Percentiles rank a stretch among this genome's conserved stretches.
Evolutionary conservation across 305 asterid species (phyloP).

Genomic region (Fraxinus paxiana): DNA sequence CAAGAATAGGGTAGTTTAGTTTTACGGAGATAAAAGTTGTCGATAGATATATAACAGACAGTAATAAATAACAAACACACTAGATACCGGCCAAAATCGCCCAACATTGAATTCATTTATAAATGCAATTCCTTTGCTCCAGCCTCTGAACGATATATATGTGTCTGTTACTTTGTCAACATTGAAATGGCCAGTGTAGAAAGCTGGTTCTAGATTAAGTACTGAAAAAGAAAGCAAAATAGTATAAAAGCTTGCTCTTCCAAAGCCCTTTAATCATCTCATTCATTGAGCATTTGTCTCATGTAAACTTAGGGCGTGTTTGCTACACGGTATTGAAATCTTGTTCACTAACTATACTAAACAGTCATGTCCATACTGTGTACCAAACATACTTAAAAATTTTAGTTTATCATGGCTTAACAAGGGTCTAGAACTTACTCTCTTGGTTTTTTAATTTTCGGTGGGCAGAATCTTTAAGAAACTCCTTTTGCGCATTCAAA

Average conservation of each 20-base stretch:
- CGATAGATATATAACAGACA: background rate
- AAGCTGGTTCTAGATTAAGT: conserved; percentile 51
- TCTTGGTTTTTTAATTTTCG: conserved; percentile 24
- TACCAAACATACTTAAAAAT: background rate
- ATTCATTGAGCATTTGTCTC: background rate
- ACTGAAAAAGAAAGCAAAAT: conserved; percentile 35
- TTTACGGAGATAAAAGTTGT: background rate
- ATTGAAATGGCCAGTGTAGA: conserved; percentile 59
- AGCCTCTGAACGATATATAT: conserved; percentile 69
- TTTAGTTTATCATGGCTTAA: conserved; percentile 4
- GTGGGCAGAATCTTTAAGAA: conserved; percentile 26
- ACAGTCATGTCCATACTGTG: background rate
- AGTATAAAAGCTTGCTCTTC: background rate
- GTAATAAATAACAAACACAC: background rate
- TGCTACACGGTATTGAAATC: background rate
- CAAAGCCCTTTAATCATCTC: background rate
- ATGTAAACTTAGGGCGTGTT: background rate
- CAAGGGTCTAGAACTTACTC: conserved; percentile 38
- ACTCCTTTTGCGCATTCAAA: conserved; percentile 23
- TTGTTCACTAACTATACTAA: background rate
- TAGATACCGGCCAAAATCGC: conserved; percentile 85
- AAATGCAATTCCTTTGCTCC: conserved; percentile 86
- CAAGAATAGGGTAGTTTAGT: conserved; percentile 10
- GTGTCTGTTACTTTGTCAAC: conserved; percentile 62
- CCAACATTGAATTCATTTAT: conserved; percentile 70